Evolutionary conservation across 768 basidiomycete species (phyloP).

Genomic region (Boletus sensibilis): DNA sequence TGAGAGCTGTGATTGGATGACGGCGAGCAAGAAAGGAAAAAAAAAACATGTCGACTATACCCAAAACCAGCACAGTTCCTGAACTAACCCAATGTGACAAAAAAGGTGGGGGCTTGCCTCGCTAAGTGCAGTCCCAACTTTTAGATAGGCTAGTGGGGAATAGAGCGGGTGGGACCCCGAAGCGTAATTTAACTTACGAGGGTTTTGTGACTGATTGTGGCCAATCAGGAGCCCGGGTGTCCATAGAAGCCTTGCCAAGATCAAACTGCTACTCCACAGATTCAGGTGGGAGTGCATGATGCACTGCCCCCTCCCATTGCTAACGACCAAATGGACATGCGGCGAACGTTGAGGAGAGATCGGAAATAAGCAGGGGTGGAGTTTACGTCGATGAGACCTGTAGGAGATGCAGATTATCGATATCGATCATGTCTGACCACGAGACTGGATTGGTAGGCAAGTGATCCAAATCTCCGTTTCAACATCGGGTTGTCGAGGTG

Average conservation of each 20-base stretch:
- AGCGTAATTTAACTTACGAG: not conserved
- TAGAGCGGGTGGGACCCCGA: not conserved
- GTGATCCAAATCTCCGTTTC: not conserved
- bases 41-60: too few relatives aligned
- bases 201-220: not conserved
- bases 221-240: constrained; percentile 6
- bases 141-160: too few relatives aligned
- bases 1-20: too few relatives aligned
- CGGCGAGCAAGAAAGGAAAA: too few relatives aligned
- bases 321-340: not conserved
- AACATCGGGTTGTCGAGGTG: not conserved
- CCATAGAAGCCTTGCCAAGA: constrained; percentile 1
- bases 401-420: not conserved
- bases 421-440: not conserved
- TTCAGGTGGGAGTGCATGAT: not conserved
- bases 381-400: constrained; percentile 9
- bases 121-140: too few relatives aligned
- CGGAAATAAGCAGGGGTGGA: constrained; percentile 6
- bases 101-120: too few relatives aligned
- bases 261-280: not conserved
- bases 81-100: too few relatives aligned
- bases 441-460: not conserved
- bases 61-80: too few relatives aligned
- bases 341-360: not conserved
- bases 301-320: not conserved